phyloP scores from a whole-genome alignment of 2,329 filamentous ascomycete genomes.

The Colletotrichum nymphaeae region DNA sequence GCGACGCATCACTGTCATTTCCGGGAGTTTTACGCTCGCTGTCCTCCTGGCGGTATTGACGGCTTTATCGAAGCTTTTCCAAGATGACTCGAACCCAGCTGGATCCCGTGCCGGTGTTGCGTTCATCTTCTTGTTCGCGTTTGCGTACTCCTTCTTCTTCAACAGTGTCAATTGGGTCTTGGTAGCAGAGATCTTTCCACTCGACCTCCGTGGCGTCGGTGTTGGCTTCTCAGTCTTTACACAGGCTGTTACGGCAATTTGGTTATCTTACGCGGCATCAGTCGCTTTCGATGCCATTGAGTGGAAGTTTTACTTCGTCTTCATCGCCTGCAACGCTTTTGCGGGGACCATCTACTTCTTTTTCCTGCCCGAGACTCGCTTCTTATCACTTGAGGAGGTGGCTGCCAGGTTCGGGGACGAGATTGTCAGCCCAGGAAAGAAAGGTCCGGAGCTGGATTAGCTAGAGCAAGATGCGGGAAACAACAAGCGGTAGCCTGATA shows the following conservation, averaged over 20 bases:
- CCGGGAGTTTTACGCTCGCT: no score
- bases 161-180: conserved; percentile 47
- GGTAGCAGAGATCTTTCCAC: conserved; percentile 43
- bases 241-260: conserved; percentile 44
- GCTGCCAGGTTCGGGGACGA: conserved; percentile 47
- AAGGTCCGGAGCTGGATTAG: background rate
- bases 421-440: background rate
- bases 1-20: no score
- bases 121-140: conserved; percentile 46
- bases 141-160: conserved; percentile 46
- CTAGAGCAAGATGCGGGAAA: background rate
- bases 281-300: conserved; percentile 43
- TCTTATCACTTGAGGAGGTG: conserved; percentile 46
- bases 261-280: conserved; percentile 43
- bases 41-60: no score
- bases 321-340: conserved; percentile 45
- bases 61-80: no score
- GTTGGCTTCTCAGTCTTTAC: conserved; percentile 43
- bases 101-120: conserved; percentile 36
- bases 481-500: background rate
- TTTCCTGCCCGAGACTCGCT: conserved; percentile 48
- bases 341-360: conserved; percentile 46
- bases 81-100: no score
- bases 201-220: conserved; percentile 41
- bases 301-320: conserved; percentile 48